These are phyloP conservation scores for Epichloe glyceriae DNA, from an alignment of 2,329 filamentous ascomycete species.

Conservation along the genomic window DNA sequence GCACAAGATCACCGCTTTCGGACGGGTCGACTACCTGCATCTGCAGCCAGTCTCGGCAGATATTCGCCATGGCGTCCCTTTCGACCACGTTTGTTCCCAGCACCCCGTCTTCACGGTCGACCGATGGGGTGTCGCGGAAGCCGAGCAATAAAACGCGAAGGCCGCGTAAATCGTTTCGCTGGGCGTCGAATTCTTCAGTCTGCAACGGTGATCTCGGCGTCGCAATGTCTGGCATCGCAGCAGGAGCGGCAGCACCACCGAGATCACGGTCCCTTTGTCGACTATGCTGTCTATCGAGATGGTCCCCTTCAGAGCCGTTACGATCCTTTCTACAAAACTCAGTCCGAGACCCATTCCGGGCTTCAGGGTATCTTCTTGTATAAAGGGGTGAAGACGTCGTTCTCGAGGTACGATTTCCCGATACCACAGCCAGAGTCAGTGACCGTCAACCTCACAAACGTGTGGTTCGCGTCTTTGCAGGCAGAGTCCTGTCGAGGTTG, in stretches of 20 bases:
- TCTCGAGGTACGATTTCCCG: constrained; percentile 45
- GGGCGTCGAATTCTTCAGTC: constrained; percentile 16
- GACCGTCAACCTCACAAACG: constrained; percentile 29
- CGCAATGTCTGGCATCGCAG: constrained; percentile 1
- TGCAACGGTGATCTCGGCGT: constrained; percentile 2
- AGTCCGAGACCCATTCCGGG: constrained; percentile 53
- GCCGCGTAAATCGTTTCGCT: constrained; percentile 17
- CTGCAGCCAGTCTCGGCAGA: constrained; percentile 22
- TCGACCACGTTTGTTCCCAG: constrained; percentile 5
- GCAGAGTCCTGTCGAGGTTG: neutral
- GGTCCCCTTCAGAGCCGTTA: constrained; percentile 42
- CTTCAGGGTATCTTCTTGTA: constrained; percentile 48
- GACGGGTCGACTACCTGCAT: constrained; percentile 14
- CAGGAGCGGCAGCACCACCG: constrained; percentile 19
- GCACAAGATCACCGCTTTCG: constrained; percentile 7
- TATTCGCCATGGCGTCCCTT: constrained; percentile 4
- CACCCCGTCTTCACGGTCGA: constrained; percentile 1
- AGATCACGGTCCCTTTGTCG: constrained; percentile 24
- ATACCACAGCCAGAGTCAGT: constrained; percentile 56
- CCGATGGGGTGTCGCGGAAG: constrained; percentile 8
- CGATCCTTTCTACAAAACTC: constrained; percentile 49
- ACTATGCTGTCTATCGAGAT: constrained; percentile 41
- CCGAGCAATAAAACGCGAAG: constrained; percentile 18
- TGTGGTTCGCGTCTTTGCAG: constrained; percentile 10
- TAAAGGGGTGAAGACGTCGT: constrained; percentile 51